Percentiles rank a stretch among this genome's conserved stretches.
Conservation (phyloP, 352 stramenopile species). For the Pythium sukuiense region DNA sequence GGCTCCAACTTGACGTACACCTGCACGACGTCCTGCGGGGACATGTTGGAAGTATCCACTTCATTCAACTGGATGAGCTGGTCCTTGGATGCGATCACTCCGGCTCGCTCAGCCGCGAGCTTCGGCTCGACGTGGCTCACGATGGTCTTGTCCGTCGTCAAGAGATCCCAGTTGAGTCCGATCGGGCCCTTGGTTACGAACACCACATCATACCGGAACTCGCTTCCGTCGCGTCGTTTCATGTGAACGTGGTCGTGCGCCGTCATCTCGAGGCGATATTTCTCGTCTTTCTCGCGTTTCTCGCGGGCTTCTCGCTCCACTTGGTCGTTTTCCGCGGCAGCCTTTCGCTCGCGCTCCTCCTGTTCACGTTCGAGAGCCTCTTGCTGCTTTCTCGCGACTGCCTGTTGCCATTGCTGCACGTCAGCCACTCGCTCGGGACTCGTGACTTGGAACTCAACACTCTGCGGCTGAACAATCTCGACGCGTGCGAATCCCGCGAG, state of each 20-base stretch:
- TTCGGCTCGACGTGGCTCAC: conserved; percentile 61
- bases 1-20: conserved; percentile 42
- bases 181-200: conserved; percentile 58
- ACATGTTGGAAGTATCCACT: conserved; percentile 60
- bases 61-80: conserved; percentile 69
- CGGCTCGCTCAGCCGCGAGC: conserved; percentile 42
- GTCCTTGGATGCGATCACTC: conserved; percentile 54
- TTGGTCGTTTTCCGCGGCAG: conserved; percentile 34
- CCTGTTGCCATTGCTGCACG: conserved; percentile 37
- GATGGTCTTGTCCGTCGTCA: conserved; percentile 44
- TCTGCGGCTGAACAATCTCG: conserved; percentile 50
- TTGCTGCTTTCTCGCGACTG: conserved; percentile 30
- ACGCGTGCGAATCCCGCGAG: conserved; percentile 63
- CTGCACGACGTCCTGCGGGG: conserved; percentile 49
- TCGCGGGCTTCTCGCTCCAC: conserved; percentile 35
- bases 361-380: conserved; percentile 34
- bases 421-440: conserved; percentile 31
- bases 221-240: conserved; percentile 45
- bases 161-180: conserved; percentile 71
- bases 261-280: conserved; percentile 55
- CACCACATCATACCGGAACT: conserved; percentile 70
- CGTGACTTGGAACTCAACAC: conserved; percentile 53
- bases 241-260: conserved; percentile 36
- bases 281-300: conserved; percentile 43
- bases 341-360: conserved; percentile 37